phyloP scores from a whole-genome alignment of 2,329 filamentous ascomycete genomes.

The Magnaporthiopsis rhizophila region DNA sequence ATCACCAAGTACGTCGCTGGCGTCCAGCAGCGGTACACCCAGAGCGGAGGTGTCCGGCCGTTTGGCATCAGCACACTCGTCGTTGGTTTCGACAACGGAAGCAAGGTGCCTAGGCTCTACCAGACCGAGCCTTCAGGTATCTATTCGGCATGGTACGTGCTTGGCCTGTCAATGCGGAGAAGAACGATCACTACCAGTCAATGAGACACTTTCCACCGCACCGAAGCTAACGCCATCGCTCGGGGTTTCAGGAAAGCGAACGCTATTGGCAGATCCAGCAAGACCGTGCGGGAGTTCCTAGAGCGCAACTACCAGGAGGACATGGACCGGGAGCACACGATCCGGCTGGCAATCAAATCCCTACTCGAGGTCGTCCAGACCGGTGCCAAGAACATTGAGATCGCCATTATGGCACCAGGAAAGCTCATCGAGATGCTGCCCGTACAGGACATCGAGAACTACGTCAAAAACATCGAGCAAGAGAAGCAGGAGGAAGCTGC shows the following conservation, averaged over 20 bases:
- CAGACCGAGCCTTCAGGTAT: conserved; percentile 99
- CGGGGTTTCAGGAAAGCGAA: conserved; percentile 78
- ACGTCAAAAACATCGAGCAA: conserved; percentile 97
- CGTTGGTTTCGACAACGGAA: conserved; percentile 95
- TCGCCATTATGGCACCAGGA: conserved; percentile 93
- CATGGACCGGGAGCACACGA: conserved; percentile 93
- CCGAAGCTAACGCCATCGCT: not conserved
- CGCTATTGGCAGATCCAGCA: conserved; percentile 94
- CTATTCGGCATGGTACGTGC: conserved; percentile 87
- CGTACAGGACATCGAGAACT: conserved; percentile 90
- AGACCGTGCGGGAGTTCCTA: conserved; percentile 97
- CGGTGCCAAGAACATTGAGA: conserved; percentile 99
- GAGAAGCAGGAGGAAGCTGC: conserved; percentile 99
- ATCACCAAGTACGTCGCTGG: conserved; percentile 98
- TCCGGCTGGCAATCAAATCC: conserved; percentile 96
- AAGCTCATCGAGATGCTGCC: conserved; percentile 89
- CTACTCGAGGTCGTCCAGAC: conserved; percentile 97
- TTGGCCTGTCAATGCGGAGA: not conserved
- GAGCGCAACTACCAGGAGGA: conserved; percentile 98
- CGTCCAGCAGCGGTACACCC: conserved; percentile 97
- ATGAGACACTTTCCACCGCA: conserved; percentile 11
- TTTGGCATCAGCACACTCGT: conserved; percentile 98
- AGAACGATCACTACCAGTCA: conserved; percentile 10
- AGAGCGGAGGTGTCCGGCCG: conserved; percentile 96
- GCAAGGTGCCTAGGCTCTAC: conserved; percentile 81